Evolutionary conservation across 106 monocot genomes (phyloP).

Genomic region (Dendrobium huoshanense): DNA sequence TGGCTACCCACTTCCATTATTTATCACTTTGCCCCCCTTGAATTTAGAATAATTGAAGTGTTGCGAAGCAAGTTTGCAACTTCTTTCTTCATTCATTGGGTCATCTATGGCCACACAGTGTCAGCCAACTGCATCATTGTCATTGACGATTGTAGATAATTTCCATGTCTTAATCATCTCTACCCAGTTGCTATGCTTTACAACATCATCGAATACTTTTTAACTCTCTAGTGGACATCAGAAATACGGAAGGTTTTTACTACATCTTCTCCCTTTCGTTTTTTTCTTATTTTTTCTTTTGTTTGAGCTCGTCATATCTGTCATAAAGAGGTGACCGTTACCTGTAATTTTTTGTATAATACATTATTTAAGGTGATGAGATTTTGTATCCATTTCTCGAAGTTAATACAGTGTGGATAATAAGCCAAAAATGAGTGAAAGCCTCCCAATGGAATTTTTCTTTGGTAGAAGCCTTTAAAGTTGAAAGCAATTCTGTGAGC

Average conservation of each 20-base stretch:
- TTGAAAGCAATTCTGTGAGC: too few species aligned
- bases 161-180: constrained; percentile 8
- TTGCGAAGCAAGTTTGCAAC: neutral
- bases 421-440: too few species aligned
- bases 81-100: neutral
- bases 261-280: neutral
- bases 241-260: neutral
- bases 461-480: too few species aligned
- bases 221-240: neutral
- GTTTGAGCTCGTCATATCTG: neutral
- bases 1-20: constrained; percentile 8
- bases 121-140: neutral
- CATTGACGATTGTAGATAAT: constrained; percentile 2
- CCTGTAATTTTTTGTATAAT: neutral
- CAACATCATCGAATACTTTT: neutral
- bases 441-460: too few species aligned
- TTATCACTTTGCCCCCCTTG: neutral
- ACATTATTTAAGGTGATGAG: neutral
- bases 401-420: too few species aligned
- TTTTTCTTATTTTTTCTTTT: neutral
- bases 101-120: neutral
- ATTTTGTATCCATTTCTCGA: too few species aligned
- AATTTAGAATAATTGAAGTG: neutral
- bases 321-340: neutral
- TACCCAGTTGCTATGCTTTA: neutral